Percentiles rank a stretch among this genome's conserved stretches.
phyloP scores from a whole-genome alignment of 2,329 filamentous ascomycete species.

The Pyrenophora teres region DNA sequence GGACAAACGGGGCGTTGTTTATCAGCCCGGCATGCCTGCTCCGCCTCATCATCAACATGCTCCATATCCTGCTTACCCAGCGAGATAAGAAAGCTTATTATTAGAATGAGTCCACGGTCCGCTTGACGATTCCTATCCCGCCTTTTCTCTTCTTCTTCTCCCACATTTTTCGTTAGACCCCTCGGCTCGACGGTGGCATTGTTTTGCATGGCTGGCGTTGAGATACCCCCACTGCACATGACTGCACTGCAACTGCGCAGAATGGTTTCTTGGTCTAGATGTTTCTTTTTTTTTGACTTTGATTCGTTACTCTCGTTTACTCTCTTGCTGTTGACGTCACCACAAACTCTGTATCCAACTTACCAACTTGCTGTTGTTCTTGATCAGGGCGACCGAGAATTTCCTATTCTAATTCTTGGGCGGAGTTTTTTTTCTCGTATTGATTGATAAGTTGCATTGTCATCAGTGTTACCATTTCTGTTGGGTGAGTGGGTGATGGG shows the following conservation, averaged over 20 bases:
- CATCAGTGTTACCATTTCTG: no score
- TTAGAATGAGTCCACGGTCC: no score
- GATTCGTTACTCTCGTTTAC: background rate
- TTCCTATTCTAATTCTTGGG: no score
- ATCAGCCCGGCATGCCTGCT: conserved; percentile 29
- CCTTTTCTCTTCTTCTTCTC: background rate
- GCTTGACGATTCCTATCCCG: background rate
- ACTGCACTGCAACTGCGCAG: no score
- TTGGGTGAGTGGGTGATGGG: no score
- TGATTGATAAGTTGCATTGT: no score
- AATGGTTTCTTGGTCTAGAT: background rate
- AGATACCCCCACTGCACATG: conserved; percentile 33
- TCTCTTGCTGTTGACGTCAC: background rate
- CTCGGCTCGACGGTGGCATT: conserved; percentile 32
- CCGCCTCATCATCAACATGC: conserved; percentile 30
- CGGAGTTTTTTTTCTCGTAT: no score
- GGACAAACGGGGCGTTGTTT: conserved; percentile 27
- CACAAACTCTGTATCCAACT: no score
- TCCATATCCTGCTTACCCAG: conserved; percentile 34
- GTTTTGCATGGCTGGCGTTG: conserved; percentile 39
- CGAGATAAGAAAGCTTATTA: conserved; percentile 21
- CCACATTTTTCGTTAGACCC: conserved; percentile 10
- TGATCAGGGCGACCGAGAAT: background rate
- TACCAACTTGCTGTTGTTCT: background rate
- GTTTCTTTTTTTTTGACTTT: background rate